Conservation (phyloP, 2,329 filamentous ascomycete species). For the Fusarium haematococcum region DNA sequence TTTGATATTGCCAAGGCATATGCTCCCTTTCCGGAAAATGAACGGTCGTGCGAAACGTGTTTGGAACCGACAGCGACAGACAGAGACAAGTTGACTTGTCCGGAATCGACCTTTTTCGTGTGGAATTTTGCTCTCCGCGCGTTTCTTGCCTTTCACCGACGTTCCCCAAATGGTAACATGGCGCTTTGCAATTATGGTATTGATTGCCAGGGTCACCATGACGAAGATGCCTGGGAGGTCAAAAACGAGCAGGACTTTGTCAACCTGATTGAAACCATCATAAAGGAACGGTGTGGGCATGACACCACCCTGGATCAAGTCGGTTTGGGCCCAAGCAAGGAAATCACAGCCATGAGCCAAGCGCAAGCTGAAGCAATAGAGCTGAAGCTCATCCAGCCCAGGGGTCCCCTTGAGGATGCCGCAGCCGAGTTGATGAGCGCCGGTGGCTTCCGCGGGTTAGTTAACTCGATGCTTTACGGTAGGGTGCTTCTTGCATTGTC, state of each 20-base stretch:
- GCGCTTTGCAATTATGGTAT: not conserved
- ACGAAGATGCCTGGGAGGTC: not conserved
- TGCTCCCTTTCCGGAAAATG: not conserved
- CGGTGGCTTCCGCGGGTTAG: conserved; percentile 3
- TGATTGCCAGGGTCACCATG: not conserved
- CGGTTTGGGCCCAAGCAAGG: not conserved
- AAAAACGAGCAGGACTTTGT: not conserved
- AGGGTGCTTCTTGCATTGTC: not conserved
- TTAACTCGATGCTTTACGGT: conserved; percentile 3
- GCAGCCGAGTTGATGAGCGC: not conserved
- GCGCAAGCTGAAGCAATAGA: not conserved
- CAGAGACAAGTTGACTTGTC: not conserved
- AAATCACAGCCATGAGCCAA: not conserved
- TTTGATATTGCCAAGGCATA: conserved; percentile 7
- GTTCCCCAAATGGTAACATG: not conserved
- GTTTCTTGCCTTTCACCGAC: not conserved
- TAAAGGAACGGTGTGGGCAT: not conserved
- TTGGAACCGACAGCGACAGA: not conserved
- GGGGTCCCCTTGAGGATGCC: not conserved
- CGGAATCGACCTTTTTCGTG: not conserved
- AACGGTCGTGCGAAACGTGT: not conserved
- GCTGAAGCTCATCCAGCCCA: not conserved
- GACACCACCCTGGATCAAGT: not conserved
- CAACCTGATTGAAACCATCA: not conserved
- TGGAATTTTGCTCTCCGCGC: not conserved